Evolutionary conservation across 495 filamentous ascomycete species (phyloP), one percentile per base, ranked within the genome.

Genomic region (Aspergillus conjunctus): DNA sequence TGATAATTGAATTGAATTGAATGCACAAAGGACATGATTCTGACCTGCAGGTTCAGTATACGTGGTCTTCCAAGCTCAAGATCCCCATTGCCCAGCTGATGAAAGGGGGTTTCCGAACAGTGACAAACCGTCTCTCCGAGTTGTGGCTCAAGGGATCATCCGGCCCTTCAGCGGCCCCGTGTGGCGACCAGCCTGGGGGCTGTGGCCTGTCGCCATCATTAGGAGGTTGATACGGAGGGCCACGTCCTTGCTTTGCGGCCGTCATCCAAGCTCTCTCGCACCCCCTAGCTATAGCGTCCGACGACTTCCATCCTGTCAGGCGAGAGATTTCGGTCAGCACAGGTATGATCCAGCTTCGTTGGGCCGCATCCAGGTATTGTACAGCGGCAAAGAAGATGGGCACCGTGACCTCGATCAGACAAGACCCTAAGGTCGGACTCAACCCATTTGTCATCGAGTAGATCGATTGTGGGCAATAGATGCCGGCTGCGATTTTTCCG

Each of bases 351-450:
- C 91, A 96, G 41, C 80, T 80, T 2, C 94, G 84, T 68, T 98
- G 92, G 3, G 71, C 75, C 14, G 83, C 61, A 61, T 90, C 81
- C 59, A 82, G 85, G 73, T 89, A 97, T 79, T 97, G 82, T 18
- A 98, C 83, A 0, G 83, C 94, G 0, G 93, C 87, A 32, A 96
- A 91, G 76, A 98, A 98, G 3, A 97, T 72, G 1, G 87, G 82
- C 63, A 96, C 86, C 1, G 85, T 85, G 63, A 82, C 85, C 73
- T 98, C 92, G 43, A 89, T 90, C 15, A 97, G 79, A 0, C 87
- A 90, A 4, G 89, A 88, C 11, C 90, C 92, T 45, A 95, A 81
- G n/a, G 84, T 81, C 18, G 93, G 93, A 61, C 86, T 93, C 0
- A 97, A 84, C 33, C 73, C 77, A 22, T 81, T 79, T 5, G 78